These are phyloP conservation scores for Pholiota conissans DNA, from an alignment of 768 basidiomycete species.

Conservation along the genomic window DNA sequence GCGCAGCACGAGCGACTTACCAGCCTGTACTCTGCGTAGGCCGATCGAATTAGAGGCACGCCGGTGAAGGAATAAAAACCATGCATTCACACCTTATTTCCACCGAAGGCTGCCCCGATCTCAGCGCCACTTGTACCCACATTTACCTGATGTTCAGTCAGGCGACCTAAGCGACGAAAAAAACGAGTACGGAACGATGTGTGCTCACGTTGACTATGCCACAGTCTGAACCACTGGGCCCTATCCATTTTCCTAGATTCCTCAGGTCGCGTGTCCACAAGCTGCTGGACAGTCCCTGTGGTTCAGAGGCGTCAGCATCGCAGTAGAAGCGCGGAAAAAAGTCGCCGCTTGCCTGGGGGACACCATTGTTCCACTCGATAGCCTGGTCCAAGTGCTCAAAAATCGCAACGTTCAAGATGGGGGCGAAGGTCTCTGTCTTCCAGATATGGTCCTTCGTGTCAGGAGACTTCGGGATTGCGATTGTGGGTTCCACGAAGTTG, in stretches of 20 bases:
- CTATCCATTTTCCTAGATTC: slow-evolving; percentile 89
- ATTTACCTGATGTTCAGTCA: slow-evolving; percentile 42
- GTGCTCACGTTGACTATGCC: slow-evolving; percentile 86
- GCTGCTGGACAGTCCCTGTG: slow-evolving; percentile 82
- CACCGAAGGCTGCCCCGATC: slow-evolving; percentile 86
- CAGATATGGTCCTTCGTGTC: slow-evolving; percentile 61
- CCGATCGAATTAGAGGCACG: not conserved
- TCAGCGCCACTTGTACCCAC: slow-evolving; percentile 62
- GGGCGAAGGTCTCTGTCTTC: slow-evolving; percentile 84
- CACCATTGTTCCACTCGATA: slow-evolving; percentile 87
- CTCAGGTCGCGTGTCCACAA: slow-evolving; percentile 87
- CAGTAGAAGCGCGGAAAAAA: slow-evolving; percentile 11
- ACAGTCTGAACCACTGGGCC: slow-evolving; percentile 83
- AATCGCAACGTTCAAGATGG: slow-evolving; percentile 82
- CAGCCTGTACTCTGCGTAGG: slow-evolving; percentile 73
- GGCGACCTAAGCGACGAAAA: slow-evolving; percentile 14
- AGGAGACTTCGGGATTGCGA: slow-evolving; percentile 65
- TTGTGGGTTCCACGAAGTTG: slow-evolving; percentile 89
- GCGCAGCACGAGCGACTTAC: slow-evolving; percentile 40
- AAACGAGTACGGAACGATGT: slow-evolving; percentile 9
- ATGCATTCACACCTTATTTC: slow-evolving; percentile 70
- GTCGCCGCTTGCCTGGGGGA: slow-evolving; percentile 62
- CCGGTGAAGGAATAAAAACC: not conserved
- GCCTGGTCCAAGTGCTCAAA: slow-evolving; percentile 88
- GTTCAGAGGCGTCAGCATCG: slow-evolving; percentile 7